These are phyloP conservation scores for Capronia epimyces DNA, from an alignment of 2,329 filamentous ascomycete species.

Conservation along the genomic window DNA sequence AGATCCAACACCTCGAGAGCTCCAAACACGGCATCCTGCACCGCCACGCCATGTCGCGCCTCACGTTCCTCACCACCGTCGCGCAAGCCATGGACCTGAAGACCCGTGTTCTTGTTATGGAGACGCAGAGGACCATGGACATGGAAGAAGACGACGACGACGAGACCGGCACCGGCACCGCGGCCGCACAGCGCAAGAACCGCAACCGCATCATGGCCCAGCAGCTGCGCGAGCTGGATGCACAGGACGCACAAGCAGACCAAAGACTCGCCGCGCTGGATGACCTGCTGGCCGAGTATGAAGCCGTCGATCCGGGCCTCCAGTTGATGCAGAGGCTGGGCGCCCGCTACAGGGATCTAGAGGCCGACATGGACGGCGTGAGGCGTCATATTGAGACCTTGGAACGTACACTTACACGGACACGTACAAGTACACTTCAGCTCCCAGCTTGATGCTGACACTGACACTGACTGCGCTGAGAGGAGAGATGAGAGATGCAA, in stretches of 20 bases:
- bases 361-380: constrained; percentile 37
- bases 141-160: constrained; percentile 34
- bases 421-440: too few relatives aligned
- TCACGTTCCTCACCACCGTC: constrained; percentile 21
- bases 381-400: constrained; percentile 35
- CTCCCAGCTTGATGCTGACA: too few relatives aligned
- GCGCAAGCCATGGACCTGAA: constrained; percentile 25
- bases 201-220: constrained; percentile 4
- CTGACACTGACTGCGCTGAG: too few relatives aligned
- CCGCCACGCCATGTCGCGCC: constrained; percentile 14
- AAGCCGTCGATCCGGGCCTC: constrained; percentile 2
- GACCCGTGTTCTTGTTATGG: constrained; percentile 17
- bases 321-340: constrained; percentile 35
- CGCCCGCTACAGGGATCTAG: constrained; percentile 36
- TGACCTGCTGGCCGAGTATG: constrained; percentile 30
- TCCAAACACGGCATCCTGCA: constrained; percentile 24
- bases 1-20: constrained; percentile 22
- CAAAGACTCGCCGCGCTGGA: constrained; percentile 31
- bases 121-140: constrained; percentile 36
- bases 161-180: constrained; percentile 26
- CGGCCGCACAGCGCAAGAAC: constrained; percentile 6
- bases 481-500: too few relatives aligned
- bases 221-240: constrained; percentile 22
- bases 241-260: constrained; percentile 30
- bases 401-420: background rate